A percentile compares a stretch with the other conserved stretches of the same genome.
phyloP scores from a whole-genome alignment of 306 rosid species.

The Lablab purpureus region DNA sequence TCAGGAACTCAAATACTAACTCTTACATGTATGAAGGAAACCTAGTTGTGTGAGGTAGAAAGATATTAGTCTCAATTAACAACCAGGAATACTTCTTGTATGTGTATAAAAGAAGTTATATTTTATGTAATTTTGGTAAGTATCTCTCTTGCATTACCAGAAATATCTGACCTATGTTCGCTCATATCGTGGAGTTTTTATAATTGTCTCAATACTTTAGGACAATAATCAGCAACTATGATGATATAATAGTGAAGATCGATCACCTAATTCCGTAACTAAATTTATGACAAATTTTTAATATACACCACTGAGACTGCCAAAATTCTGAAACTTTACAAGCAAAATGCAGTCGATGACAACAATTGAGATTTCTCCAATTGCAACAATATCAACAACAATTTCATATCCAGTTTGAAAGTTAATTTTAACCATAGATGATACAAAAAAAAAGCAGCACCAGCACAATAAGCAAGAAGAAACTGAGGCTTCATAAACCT shows the following conservation, averaged over 20 bases:
- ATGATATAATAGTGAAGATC: constrained; percentile 17
- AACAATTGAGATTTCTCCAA: neutral
- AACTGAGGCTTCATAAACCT: constrained; percentile 19
- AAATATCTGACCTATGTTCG: neutral
- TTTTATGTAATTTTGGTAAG: constrained; percentile 21
- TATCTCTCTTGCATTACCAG: neutral
- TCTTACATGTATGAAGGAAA: too few species aligned
- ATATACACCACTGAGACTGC: neutral
- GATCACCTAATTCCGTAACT: neutral
- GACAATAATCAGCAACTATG: constrained; percentile 14
- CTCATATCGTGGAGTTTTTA: constrained; percentile 22
- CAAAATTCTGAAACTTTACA: neutral
- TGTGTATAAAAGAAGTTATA: neutral
- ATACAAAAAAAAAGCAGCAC: neutral
- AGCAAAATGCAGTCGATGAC: neutral
- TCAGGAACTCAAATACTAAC: too few species aligned
- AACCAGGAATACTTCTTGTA: too few species aligned
- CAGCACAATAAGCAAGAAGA: constrained; percentile 15
- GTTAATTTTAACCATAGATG: neutral
- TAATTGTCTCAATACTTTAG: constrained; percentile 25
- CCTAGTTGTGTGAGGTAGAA: too few species aligned
- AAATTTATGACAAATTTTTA: neutral
- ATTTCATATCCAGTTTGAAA: neutral
- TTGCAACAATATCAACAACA: neutral
- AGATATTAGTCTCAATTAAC: too few species aligned